Evolutionary conservation across 176 grass and related monocot species (phyloP).

Genomic region (Juncus inflexus): DNA sequence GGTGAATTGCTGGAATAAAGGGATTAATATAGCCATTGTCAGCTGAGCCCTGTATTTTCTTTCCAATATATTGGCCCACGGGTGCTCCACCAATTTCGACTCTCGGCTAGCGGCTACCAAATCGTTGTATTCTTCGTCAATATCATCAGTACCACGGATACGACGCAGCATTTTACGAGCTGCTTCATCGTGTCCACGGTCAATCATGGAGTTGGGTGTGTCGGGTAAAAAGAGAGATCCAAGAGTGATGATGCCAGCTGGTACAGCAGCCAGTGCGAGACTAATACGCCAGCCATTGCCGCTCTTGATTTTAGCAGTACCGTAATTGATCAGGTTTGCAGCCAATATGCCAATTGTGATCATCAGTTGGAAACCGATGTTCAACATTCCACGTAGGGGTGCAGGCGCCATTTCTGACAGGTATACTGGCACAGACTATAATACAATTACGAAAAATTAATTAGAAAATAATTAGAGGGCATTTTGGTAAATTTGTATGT

Average conservation of each 20-base stretch:
- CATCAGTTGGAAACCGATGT: slow-evolving; percentile 97
- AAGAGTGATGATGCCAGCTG: slow-evolving; percentile 63
- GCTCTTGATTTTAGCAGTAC: slow-evolving; percentile 69
- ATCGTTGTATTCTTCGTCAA: slow-evolving; percentile 72
- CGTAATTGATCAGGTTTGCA: slow-evolving; percentile 87
- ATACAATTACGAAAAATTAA: slow-evolving; percentile 10
- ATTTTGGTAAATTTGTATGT: slow-evolving; percentile 6
- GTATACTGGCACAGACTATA: slow-evolving; percentile 86
- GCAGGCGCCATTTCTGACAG: slow-evolving; percentile 96
- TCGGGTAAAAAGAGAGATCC: slow-evolving; percentile 92
- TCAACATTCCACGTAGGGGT: slow-evolving; percentile 80
- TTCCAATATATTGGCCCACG: slow-evolving; percentile 67
- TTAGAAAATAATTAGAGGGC: not conserved
- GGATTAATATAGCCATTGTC: slow-evolving; percentile 65
- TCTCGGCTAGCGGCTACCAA: slow-evolving; percentile 69
- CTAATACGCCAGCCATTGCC: slow-evolving; percentile 88
- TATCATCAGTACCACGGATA: slow-evolving; percentile 81
- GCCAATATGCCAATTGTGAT: slow-evolving; percentile 79
- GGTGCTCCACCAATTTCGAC: slow-evolving; percentile 57
- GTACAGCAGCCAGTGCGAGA: slow-evolving; percentile 75
- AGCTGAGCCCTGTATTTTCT: slow-evolving; percentile 58
- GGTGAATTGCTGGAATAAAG: slow-evolving; percentile 45
- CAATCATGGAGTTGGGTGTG: slow-evolving; percentile 87
- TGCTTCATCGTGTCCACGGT: slow-evolving; percentile 51
- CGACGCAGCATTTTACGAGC: slow-evolving; percentile 72